Base-by-base conservation (phyloP, 1,139 yeast species). In the Entelexis paramagnoliae region DNA sequence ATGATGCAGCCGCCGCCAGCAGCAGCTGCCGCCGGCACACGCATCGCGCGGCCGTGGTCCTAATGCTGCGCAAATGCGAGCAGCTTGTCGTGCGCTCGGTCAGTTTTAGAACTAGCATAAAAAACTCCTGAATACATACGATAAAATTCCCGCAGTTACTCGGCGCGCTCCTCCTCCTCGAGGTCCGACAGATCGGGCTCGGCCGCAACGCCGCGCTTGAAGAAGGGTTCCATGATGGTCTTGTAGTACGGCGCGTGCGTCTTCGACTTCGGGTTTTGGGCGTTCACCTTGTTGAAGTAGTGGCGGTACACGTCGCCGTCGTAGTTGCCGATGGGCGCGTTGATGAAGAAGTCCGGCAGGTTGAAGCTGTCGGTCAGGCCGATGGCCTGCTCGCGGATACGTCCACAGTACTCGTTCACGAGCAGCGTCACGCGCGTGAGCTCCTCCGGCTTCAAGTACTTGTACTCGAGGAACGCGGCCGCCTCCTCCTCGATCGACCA, bases 341-440 rank as follows among this genome's bases (percentile, higher is more conserved):
- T 86, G 66, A 89, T 76, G 70, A 83, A 77, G 71, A 78, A 84
- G 69, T 89, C 96, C 35, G 89, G 79, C 64, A 83, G 76, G 70
- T 83, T 81, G 76, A 89, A 89, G 6, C 95, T 77, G 69, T 89
- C 97, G n/a, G 95, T 84, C 61, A 85, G 74, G 19, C 86, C 85
- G 65, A 87, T 79, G 53, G 82, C 83, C 63, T 83, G 81, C 46
- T 80, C 80, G 67, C 96, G 66, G 14, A 71, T 67, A 54, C 57
- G 58, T 50, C 58, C 60, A 53, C 72, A 67, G 60, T 68, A 66
- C 36, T 60, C 62, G 56, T 68, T 66, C 41, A 70, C 72, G 16
- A 63, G 63, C 28, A 54, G 58, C 28, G 69, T 65, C 41, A 71
- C 63, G 40, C 55, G 51, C 52, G 64, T 67, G 24, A 72, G 61